A percentile compares a stretch with the other conserved stretches of the same genome.
Evolutionary conservation across 768 basidiomycete species (phyloP).

Genomic region (Dictyophora rubrovolvata): DNA sequence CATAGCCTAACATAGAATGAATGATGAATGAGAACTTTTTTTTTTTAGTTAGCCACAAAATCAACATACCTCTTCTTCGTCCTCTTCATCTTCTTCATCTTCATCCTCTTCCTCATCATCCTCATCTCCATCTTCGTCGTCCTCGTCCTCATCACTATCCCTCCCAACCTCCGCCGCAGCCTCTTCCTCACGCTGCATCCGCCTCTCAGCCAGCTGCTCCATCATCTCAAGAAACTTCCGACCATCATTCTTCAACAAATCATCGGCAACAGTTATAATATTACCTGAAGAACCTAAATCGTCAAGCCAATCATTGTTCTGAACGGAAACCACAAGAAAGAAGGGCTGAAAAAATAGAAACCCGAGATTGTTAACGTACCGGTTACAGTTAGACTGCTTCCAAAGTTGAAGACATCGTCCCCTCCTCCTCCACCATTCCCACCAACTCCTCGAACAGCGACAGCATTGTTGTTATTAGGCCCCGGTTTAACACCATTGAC

Average conservation of each 20-base stretch:
- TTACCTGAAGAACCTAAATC: constrained; percentile 62
- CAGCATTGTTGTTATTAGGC: constrained; percentile 23
- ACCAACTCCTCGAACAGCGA: no score
- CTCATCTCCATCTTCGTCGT: constrained; percentile 56
- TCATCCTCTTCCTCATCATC: constrained; percentile 46
- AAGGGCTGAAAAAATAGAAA: no score
- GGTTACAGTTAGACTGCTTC: constrained; percentile 73
- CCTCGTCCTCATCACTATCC: constrained; percentile 25
- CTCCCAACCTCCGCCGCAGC: constrained; percentile 32
- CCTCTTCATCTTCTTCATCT: constrained; percentile 37
- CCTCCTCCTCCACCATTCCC: constrained; percentile 12
- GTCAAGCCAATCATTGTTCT: constrained; percentile 12
- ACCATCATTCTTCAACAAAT: constrained; percentile 96
- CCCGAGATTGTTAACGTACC: no score
- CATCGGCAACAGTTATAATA: constrained; percentile 96
- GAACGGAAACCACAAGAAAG: constrained; percentile 14
- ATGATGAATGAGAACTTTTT: not conserved
- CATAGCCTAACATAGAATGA: constrained; percentile 41
- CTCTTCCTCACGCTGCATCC: constrained; percentile 84
- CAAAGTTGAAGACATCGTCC: constrained; percentile 71
- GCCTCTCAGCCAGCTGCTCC: constrained; percentile 93
- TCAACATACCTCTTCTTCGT: constrained; percentile 32
- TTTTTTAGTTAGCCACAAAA: constrained; percentile 1
- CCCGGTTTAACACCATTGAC: constrained; percentile 39
- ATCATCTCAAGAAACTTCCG: constrained; percentile 99